A percentile compares a stretch with the other conserved stretches of the same genome.
Evolutionary conservation across 331 rosid genomes (phyloP).

Genomic region (Arachis monticola): DNA sequence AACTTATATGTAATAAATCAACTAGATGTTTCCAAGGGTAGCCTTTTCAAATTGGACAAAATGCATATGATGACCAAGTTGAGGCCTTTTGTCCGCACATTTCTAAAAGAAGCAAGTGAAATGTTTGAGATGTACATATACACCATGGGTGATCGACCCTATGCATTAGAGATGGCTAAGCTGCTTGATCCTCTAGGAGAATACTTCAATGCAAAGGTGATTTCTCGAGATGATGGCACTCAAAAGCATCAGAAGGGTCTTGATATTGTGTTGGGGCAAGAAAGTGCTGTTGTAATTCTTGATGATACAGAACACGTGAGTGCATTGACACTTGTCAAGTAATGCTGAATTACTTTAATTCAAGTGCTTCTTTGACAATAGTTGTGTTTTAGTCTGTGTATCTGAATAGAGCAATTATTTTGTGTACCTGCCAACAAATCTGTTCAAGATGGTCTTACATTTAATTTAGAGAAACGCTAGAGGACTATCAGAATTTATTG

Average conservation of each 20-base stretch:
- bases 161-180: constrained; percentile 83
- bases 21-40: constrained; percentile 68
- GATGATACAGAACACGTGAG: constrained; percentile 91
- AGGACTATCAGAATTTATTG: too few relatives aligned
- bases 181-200: constrained; percentile 76
- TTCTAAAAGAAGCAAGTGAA: constrained; percentile 72
- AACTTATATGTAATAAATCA: constrained; percentile 28
- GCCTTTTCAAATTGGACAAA: constrained; percentile 58
- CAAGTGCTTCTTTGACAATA: not conserved
- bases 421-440: not conserved
- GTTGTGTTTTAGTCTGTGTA: not conserved
- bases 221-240: constrained; percentile 89
- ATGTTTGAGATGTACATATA: constrained; percentile 80
- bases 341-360: constrained; percentile 21
- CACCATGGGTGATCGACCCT: constrained; percentile 84
- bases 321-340: constrained; percentile 31
- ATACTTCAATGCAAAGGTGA: constrained; percentile 73
- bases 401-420: not conserved
- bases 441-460: not conserved
- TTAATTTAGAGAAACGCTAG: too few relatives aligned
- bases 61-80: constrained; percentile 87
- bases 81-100: constrained; percentile 74
- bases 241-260: constrained; percentile 83
- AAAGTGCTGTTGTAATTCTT: constrained; percentile 77
- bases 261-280: constrained; percentile 82